Percentiles rank a stretch among this genome's conserved stretches.
Conservation (phyloP, 305 asterid genomes). For the Fraxinus velutina region DNA sequence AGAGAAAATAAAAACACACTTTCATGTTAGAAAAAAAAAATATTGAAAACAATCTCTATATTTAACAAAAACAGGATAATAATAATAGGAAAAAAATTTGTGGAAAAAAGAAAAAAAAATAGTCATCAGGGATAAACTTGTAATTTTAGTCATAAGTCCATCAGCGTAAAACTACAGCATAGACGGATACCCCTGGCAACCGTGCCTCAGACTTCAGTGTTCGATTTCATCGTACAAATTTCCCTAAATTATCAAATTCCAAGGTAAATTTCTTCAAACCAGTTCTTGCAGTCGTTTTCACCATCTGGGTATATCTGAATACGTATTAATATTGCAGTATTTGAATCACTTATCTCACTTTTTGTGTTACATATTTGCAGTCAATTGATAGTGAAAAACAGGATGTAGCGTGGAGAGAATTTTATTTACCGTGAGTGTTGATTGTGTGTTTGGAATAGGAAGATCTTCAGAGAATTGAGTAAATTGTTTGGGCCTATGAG, state of each 20-base stretch:
- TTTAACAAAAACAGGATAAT: not conserved
- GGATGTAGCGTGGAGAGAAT: slow-evolving; percentile 7
- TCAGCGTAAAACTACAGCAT: not conserved
- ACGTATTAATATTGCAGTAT: not conserved
- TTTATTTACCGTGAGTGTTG: not conserved
- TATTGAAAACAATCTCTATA: not conserved
- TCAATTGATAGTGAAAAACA: not conserved
- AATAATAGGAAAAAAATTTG: not conserved
- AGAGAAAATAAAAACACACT: not conserved
- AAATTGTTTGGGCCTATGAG: not conserved
- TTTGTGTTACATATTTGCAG: not conserved
- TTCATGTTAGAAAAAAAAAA: not conserved
- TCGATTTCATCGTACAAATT: slow-evolving; percentile 21
- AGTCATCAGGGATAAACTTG: slow-evolving; percentile 9
- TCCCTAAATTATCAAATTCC: not conserved
- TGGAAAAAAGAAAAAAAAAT: not conserved
- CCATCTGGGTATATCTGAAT: not conserved
- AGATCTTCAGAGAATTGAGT: not conserved
- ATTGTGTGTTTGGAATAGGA: slow-evolving; percentile 17
- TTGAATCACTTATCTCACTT: slow-evolving; percentile 6
- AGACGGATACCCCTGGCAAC: not conserved
- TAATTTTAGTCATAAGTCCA: not conserved
- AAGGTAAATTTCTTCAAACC: slow-evolving; percentile 21
- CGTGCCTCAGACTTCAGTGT: not conserved
- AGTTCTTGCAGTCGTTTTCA: not conserved